These are phyloP conservation scores for Fagopyrum homotropicum DNA, from an alignment of 148 eudicot species.

Conservation along the genomic window DNA sequence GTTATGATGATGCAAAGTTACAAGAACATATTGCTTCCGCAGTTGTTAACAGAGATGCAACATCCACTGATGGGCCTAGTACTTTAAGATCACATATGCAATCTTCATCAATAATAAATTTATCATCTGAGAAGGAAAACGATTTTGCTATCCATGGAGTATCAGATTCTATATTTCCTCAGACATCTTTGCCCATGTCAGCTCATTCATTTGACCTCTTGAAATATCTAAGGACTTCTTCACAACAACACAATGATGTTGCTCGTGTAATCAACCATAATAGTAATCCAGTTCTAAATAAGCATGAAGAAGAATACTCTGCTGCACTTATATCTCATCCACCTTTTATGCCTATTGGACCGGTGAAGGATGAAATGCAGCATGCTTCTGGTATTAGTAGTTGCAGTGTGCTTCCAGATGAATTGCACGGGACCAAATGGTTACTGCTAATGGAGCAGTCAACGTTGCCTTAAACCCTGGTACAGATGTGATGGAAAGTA, in stretches of 20 bases:
- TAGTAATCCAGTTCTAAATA: conserved; percentile 31
- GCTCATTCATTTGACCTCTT: conserved; percentile 35
- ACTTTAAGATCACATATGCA: conserved; percentile 24
- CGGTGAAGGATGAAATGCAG: conserved; percentile 25
- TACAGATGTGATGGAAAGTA: conserved; percentile 62
- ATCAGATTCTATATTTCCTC: conserved; percentile 49
- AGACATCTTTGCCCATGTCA: conserved; percentile 24
- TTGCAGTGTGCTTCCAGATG: conserved; percentile 30
- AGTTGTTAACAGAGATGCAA: conserved; percentile 21
- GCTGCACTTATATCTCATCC: conserved; percentile 21
- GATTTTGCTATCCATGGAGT: conserved; percentile 54
- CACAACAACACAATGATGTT: conserved; percentile 26
- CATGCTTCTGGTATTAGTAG: conserved; percentile 24
- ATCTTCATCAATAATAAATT: conserved; percentile 26
- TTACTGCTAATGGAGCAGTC: conserved; percentile 34
- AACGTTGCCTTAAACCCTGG: conserved; percentile 25
- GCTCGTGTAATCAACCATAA: conserved; percentile 21
- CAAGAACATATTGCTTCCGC: conserved; percentile 28
- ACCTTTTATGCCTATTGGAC: conserved; percentile 36
- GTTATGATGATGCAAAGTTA: conserved; percentile 25
- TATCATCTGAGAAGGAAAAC: conserved; percentile 35
- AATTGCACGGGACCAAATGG: conserved; percentile 24
- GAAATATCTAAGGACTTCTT: conserved; percentile 27
- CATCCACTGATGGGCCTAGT: conserved; percentile 17
- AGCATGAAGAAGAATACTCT: conserved; percentile 22